A percentile compares a stretch with the other conserved stretches of the same genome.
Evolutionary conservation across 257 asterid species (phyloP).

Genomic region (Fraxinus quadrangulata): DNA sequence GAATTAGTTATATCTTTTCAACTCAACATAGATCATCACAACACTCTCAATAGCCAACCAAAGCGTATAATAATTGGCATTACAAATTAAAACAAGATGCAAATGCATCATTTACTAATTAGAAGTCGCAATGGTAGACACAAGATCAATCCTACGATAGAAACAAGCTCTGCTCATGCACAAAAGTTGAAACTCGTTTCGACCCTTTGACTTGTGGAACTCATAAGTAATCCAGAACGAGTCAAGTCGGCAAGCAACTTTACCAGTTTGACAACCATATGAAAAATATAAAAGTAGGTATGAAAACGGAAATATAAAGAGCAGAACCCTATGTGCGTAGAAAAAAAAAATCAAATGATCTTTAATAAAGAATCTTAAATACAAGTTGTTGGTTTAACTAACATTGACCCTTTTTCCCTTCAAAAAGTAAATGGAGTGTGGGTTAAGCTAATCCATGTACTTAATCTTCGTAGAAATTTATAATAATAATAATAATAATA

Average conservation of each 20-base stretch:
- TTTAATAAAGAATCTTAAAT: not conserved
- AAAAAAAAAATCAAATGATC: not conserved
- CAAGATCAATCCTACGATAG: too few species aligned
- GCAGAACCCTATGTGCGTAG: too few species aligned
- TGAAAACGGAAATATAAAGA: not conserved
- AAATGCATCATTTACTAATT: not conserved
- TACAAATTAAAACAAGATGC: not conserved
- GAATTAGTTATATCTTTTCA: not conserved
- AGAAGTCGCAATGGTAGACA: too few species aligned
- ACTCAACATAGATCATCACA: not conserved
- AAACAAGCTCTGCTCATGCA: too few species aligned
- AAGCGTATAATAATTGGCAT: not conserved
- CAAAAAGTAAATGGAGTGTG: not conserved
- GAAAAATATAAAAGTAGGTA: not conserved
- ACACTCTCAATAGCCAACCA: not conserved
- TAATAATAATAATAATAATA: too few species aligned
- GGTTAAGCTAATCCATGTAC: not conserved
- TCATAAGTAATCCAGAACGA: too few species aligned
- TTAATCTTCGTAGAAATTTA: not conserved
- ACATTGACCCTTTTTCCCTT: not conserved
- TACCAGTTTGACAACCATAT: not conserved
- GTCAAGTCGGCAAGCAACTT: too few species aligned
- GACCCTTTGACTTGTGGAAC: too few species aligned
- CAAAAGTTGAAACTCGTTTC: too few species aligned
- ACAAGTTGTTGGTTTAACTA: not conserved